A percentile compares a stretch with the other conserved stretches of the same genome.
Conservation (phyloP, 1,139 yeast genomes). For the Hemisphaericaspora xylanilytica region DNA sequence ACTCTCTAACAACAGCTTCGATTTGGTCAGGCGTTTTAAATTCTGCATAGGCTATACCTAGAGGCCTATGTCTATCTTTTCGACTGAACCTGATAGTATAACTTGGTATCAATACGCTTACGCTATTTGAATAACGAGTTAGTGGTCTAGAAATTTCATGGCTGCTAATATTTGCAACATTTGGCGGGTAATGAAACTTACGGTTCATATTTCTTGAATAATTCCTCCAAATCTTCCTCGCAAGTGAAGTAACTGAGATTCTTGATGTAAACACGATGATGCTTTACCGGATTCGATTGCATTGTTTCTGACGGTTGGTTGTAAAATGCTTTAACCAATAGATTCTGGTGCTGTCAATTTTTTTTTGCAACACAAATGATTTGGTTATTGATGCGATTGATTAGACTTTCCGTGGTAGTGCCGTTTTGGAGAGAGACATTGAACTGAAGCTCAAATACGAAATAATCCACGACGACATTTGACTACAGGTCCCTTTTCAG, state of each 20-base stretch:
- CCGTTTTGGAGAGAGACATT: constrained; percentile 1
- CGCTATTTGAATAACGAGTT: constrained; percentile 17
- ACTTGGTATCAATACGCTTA: constrained; percentile 51
- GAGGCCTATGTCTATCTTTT: constrained; percentile 39
- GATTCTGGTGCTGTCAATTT: no score
- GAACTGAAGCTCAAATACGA: no score
- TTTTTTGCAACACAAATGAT: constrained; percentile 4
- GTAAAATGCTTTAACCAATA: no score
- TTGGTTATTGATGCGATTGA: no score
- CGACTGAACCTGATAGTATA: constrained; percentile 50
- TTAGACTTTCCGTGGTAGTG: background rate
- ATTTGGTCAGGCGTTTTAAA: constrained; percentile 52
- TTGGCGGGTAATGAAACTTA: constrained; percentile 10
- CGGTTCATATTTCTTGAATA: constrained; percentile 61
- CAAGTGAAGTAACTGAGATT: constrained; percentile 72
- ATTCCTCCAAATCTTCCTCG: constrained; percentile 68
- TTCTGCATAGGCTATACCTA: constrained; percentile 68
- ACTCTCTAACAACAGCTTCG: constrained; percentile 38
- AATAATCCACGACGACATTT: no score
- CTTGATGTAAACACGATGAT: constrained; percentile 68
- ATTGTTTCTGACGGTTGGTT: background rate
- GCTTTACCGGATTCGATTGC: constrained; percentile 6
- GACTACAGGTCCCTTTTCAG: no score
- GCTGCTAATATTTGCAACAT: constrained; percentile 1
- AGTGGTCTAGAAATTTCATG: constrained; percentile 15